A percentile compares a stretch with the other conserved stretches of the same genome.
These are phyloP conservation scores for Talaromyces pinophilus DNA, from an alignment of 2,329 filamentous ascomycete genomes.

Conservation along the genomic window DNA sequence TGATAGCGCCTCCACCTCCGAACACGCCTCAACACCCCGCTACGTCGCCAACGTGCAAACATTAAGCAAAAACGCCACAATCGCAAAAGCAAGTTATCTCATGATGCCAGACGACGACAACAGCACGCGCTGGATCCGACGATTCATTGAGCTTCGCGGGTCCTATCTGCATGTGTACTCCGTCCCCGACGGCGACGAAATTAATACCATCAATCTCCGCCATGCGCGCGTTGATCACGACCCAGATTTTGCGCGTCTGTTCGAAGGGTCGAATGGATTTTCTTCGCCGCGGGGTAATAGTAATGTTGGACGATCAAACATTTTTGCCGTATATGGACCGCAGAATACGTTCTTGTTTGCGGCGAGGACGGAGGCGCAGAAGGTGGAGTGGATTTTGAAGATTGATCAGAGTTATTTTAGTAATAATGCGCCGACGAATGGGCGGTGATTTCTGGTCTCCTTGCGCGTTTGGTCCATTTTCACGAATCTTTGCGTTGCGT, in stretches of 20 bases:
- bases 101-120: constrained; percentile 79
- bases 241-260: constrained; percentile 78
- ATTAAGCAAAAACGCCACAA: constrained; percentile 75
- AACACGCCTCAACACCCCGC: constrained; percentile 54
- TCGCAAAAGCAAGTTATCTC: constrained; percentile 85
- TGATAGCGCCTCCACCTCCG: constrained; percentile 30
- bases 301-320: constrained; percentile 58
- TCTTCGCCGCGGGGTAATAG: constrained; percentile 34
- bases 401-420: constrained; percentile 80
- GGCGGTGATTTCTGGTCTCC: constrained; percentile 10
- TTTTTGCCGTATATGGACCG: constrained; percentile 92
- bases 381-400: constrained; percentile 94
- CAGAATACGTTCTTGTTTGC: constrained; percentile 96
- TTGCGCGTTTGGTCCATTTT: neutral
- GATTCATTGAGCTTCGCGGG: constrained; percentile 86
- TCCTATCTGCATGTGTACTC: constrained; percentile 92
- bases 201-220: constrained; percentile 82
- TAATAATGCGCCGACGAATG: constrained; percentile 30
- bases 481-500: neutral
- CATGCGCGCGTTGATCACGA: constrained; percentile 91
- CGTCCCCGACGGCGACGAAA: constrained; percentile 81
- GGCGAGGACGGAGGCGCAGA: constrained; percentile 82
- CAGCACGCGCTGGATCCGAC: constrained; percentile 77
- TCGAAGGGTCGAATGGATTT: constrained; percentile 55
- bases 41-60: constrained; percentile 75